Conservation (phyloP, 1,284 basidiomycete genomes). For the Ganoderma sinense region DNA sequence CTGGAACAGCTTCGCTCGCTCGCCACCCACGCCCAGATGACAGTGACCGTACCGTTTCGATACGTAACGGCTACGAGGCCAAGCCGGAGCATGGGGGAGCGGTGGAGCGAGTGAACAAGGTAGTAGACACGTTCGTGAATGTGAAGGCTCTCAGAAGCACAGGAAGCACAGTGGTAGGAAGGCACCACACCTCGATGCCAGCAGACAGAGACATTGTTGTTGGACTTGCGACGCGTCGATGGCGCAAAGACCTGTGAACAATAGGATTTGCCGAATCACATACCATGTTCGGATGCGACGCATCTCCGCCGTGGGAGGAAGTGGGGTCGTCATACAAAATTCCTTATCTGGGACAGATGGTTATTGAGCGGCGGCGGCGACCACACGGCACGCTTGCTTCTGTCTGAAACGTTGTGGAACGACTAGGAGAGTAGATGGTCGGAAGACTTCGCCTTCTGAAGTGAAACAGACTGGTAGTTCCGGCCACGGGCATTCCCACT, state of each 20-base stretch:
- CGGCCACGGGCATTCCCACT: too few species aligned
- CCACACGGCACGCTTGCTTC: background rate
- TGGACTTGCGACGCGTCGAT: background rate
- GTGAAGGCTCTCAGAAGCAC: background rate
- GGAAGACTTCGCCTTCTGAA: background rate
- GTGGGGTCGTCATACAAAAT: background rate
- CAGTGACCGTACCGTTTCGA: background rate
- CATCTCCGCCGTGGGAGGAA: background rate
- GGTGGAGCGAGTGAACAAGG: background rate
- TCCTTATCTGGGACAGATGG: background rate
- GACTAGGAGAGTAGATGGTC: background rate
- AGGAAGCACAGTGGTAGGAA: background rate
- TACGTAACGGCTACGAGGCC: background rate
- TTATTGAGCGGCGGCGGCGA: background rate
- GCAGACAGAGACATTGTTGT: background rate
- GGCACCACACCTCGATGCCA: background rate
- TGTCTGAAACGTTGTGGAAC: background rate
- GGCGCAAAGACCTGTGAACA: background rate
- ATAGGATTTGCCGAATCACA: background rate
- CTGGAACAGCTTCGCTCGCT: background rate
- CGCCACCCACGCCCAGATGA: too few species aligned
- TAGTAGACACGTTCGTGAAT: background rate
- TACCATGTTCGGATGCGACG: background rate
- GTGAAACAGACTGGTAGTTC: background rate
- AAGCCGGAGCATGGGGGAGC: background rate